phyloP scores from a whole-genome alignment of 352 stramenopile genomes.

The Phytophthora sp. region DNA sequence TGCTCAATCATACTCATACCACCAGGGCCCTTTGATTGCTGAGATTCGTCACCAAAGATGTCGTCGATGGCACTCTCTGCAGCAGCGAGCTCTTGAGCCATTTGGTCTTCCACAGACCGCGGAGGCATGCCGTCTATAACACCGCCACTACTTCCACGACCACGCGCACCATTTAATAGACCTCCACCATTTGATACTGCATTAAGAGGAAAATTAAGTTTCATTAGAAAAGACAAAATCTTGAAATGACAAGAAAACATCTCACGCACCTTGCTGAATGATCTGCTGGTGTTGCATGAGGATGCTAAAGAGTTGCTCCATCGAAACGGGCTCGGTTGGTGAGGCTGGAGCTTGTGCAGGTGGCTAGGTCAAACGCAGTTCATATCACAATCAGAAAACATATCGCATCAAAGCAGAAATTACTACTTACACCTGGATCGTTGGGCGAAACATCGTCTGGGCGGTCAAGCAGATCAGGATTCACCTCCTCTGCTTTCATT shows the following conservation, averaged over 20 bases:
- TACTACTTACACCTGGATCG: constrained; percentile 66
- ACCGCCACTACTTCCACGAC: constrained; percentile 21
- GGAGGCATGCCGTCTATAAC: constrained; percentile 18
- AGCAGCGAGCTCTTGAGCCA: constrained; percentile 79
- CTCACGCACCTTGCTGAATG: constrained; percentile 74
- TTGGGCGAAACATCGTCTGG: constrained; percentile 83
- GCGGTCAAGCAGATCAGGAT: constrained; percentile 66
- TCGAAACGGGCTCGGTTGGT: constrained; percentile 60
- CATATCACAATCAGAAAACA: neutral
- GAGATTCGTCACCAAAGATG: constrained; percentile 85
- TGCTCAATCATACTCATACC: constrained; percentile 90
- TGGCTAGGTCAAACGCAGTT: constrained; percentile 34
- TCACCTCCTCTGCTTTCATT: constrained; percentile 74
- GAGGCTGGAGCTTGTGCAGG: constrained; percentile 29
- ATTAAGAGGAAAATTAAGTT: neutral
- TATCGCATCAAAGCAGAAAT: neutral
- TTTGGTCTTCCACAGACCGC: constrained; percentile 81
- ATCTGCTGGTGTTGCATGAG: constrained; percentile 90
- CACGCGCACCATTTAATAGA: constrained; percentile 23
- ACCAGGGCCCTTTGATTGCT: constrained; percentile 61
- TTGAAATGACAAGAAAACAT: neutral
- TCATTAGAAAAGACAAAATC: no score
- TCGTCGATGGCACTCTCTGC: constrained; percentile 83
- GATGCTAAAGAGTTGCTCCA: constrained; percentile 89
- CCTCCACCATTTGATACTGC: constrained; percentile 54